Percentiles rank a stretch among this genome's conserved stretches.
Evolutionary conservation across 2,329 filamentous ascomycete species (phyloP).

Genomic region (Fusarium duplospermum): DNA sequence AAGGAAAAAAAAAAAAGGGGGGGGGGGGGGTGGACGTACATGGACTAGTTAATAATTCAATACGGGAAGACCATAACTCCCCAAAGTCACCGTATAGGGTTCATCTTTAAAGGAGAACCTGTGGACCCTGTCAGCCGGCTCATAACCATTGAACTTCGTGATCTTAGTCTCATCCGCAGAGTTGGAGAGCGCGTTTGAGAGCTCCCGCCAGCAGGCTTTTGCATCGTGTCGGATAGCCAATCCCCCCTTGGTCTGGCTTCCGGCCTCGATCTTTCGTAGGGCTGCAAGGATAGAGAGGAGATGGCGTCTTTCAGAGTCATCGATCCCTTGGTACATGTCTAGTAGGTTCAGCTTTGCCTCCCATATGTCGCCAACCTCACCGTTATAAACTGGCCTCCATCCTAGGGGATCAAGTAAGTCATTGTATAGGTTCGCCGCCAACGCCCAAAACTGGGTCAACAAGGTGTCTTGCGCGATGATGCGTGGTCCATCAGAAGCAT

Average conservation of each 20-base stretch:
- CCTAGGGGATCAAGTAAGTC: not conserved
- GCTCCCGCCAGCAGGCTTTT: constrained; percentile 5
- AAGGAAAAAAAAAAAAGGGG: too few species aligned
- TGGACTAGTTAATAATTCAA: too few species aligned
- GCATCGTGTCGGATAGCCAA: not conserved
- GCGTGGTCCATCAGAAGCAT: too few species aligned
- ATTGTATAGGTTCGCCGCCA: not conserved
- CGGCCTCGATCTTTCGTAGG: not conserved
- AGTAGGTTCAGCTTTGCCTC: constrained; percentile 9
- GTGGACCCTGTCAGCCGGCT: not conserved
- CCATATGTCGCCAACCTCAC: constrained; percentile 1
- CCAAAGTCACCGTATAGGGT: too few species aligned
- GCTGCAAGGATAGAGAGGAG: not conserved
- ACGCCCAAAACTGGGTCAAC: fast-evolving
- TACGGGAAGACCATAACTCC: too few species aligned
- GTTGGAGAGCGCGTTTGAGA: not conserved
- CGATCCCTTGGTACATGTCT: not conserved
- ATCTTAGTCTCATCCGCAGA: not conserved
- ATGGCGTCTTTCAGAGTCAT: not conserved
- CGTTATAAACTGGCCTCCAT: not conserved
- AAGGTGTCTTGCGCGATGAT: too few species aligned
- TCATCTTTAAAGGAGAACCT: not conserved
- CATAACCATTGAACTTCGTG: too few species aligned
- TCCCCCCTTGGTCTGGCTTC: too few species aligned
- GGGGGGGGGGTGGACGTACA: too few species aligned